A percentile compares a stretch with the other conserved stretches of the same genome.
phyloP scores from a whole-genome alignment of 345 rosid genomes.

The Citrus unshiu region DNA sequence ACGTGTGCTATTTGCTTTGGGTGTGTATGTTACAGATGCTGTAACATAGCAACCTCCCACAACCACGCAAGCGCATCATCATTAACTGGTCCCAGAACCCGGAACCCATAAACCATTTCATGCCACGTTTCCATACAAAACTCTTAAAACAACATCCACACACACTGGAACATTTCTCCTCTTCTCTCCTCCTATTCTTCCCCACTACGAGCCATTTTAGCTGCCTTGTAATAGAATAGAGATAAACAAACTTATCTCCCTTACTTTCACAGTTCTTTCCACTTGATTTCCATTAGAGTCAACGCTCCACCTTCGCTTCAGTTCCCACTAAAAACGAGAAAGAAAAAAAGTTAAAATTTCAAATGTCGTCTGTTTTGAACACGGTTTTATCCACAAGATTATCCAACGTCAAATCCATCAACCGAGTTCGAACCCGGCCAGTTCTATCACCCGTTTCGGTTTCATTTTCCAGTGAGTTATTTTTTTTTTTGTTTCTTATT shows the following conservation, averaged over 20 bases:
- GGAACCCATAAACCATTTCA: no score
- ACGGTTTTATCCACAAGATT: slow-evolving; percentile 39
- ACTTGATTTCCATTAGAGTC: neutral
- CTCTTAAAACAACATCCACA: no score
- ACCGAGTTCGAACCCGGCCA: slow-evolving; percentile 34
- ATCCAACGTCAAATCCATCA: slow-evolving; percentile 26
- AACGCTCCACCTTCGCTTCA: neutral
- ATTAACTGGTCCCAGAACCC: no score
- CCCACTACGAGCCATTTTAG: neutral
- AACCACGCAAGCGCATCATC: no score
- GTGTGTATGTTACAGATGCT: no score
- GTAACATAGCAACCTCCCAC: no score
- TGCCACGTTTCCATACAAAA: no score
- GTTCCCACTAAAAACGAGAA: neutral
- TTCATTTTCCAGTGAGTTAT: slow-evolving; percentile 49
- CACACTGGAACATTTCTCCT: no score
- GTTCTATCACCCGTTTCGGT: slow-evolving; percentile 32
- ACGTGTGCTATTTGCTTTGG: no score
- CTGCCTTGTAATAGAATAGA: neutral
- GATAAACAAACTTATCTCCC: neutral
- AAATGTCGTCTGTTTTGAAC: slow-evolving; percentile 65
- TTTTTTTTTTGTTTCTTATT: neutral
- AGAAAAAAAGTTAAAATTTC: neutral
- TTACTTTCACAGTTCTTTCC: neutral
- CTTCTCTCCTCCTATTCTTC: neutral